These are phyloP conservation scores for Pyronema omphalodes DNA, from an alignment of 495 filamentous ascomycete species.

Conservation along the genomic window DNA sequence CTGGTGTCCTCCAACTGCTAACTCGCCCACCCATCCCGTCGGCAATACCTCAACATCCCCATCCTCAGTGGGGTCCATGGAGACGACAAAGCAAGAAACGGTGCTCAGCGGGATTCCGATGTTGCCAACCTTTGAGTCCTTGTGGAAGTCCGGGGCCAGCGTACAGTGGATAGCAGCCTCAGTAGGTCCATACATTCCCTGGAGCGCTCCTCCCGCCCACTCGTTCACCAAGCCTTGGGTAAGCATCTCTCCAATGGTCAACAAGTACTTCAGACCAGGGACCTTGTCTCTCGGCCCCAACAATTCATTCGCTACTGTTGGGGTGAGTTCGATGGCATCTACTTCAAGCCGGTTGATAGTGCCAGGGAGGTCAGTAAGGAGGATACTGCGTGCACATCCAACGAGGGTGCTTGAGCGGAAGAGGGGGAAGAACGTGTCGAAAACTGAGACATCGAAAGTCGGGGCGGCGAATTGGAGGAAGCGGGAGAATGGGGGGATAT, in stretches of 20 bases:
- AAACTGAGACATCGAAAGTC: conserved; percentile 76
- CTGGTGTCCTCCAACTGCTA: conserved; percentile 63
- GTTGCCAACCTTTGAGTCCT: conserved; percentile 36
- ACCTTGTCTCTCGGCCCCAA: conserved; percentile 41
- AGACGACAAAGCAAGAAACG: conserved; percentile 54
- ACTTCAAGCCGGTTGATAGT: conserved; percentile 44
- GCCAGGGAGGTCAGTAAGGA: conserved; percentile 51
- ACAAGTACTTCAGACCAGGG: conserved; percentile 42
- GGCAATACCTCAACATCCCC: conserved; percentile 36
- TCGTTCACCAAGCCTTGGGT: conserved; percentile 50
- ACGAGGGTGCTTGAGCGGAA: conserved; percentile 53
- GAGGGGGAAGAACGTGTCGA: conserved; percentile 73
- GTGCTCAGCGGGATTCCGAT: conserved; percentile 59
- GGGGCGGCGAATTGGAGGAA: conserved; percentile 79
- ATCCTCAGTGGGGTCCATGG: conserved; percentile 19
- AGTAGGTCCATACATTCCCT: conserved; percentile 78
- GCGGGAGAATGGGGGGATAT: conserved; percentile 51
- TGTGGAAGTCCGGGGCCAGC: conserved; percentile 31
- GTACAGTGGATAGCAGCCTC: conserved; percentile 70
- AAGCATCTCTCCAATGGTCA: conserved; percentile 82
- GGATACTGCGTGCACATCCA: conserved; percentile 39
- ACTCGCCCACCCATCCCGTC: conserved; percentile 53
- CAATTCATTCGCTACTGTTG: conserved; percentile 55
- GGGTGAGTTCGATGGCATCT: conserved; percentile 68
- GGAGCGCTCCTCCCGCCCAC: conserved; percentile 50